Evolutionary conservation across 75 land plant species (phyloP).

Genomic region (Adiantum capillusveneris): DNA sequence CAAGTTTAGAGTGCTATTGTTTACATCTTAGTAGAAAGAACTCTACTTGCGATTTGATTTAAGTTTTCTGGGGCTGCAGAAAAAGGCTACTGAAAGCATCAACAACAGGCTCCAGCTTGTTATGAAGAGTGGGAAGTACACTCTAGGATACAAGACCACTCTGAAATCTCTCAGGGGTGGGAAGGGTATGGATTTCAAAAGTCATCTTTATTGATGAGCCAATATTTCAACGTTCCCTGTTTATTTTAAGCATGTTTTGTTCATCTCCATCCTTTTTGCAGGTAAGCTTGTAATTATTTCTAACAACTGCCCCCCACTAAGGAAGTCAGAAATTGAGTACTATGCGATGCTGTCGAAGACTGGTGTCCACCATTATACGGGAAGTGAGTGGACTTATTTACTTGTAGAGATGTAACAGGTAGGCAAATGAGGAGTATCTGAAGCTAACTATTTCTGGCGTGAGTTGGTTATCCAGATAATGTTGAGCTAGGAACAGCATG

Average conservation of each 20-base stretch:
- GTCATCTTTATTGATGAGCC: not conserved
- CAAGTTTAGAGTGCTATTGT: too few species aligned
- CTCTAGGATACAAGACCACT: conserved; percentile 33
- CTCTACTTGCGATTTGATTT: too few species aligned
- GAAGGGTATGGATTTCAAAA: conserved; percentile 17
- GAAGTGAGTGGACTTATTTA: conserved; percentile 37
- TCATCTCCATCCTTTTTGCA: conserved; percentile 7
- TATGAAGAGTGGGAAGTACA: conserved; percentile 43
- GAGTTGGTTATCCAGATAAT: conserved; percentile 37
- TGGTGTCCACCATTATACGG: conserved; percentile 59
- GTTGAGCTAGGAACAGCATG: conserved; percentile 76
- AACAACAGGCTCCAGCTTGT: conserved; percentile 44
- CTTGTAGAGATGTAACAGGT: not conserved
- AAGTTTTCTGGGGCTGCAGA: conserved; percentile 19
- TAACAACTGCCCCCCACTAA: conserved; percentile 54
- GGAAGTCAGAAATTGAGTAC: conserved; percentile 64
- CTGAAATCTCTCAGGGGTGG: conserved; percentile 31
- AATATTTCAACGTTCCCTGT: not conserved
- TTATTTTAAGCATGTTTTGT: not conserved
- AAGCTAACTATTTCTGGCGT: not conserved
- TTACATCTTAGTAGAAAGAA: too few species aligned
- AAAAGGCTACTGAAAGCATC: conserved; percentile 44
- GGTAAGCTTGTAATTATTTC: conserved; percentile 50
- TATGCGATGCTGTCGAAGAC: conserved; percentile 63
- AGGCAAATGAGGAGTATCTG: not conserved